Evolutionary conservation across 2,329 filamentous ascomycete genomes (phyloP).

Genomic region (Aspergillus sp.): DNA sequence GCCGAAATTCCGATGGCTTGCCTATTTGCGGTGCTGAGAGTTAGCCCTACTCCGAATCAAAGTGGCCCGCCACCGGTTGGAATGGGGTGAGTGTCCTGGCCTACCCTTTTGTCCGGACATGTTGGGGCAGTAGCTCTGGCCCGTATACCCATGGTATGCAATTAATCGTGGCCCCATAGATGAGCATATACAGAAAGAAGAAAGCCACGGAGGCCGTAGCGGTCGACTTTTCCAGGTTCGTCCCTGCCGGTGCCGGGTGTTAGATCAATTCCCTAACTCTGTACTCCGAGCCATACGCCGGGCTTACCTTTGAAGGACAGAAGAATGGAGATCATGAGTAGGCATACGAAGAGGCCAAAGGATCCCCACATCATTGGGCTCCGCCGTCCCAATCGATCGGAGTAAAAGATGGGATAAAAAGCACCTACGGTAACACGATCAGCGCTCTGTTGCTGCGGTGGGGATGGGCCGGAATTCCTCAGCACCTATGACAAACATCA

Average conservation of each 20-base stretch:
- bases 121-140: constrained; percentile 53
- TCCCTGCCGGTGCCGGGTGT: constrained; percentile 19
- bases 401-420: constrained; percentile 49
- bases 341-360: constrained; percentile 39
- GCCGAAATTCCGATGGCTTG: constrained; percentile 50
- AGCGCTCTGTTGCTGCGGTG: neutral
- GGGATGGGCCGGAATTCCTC: neutral
- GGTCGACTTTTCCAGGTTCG: constrained; percentile 41
- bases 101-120: constrained; percentile 53
- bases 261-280: neutral
- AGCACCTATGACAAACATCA: constrained; percentile 34
- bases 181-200: constrained; percentile 50
- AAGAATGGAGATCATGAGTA: constrained; percentile 44
- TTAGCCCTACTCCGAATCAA: constrained; percentile 6
- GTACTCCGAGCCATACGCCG: neutral
- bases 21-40: constrained; percentile 13
- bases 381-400: constrained; percentile 45
- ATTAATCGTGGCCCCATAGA: constrained; percentile 49
- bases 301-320: constrained; percentile 46
- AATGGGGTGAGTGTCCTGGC: constrained; percentile 10
- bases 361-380: constrained; percentile 42
- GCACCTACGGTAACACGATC: constrained; percentile 31
- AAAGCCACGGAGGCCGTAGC: constrained; percentile 52
- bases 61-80: neutral
- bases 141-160: constrained; percentile 55